phyloP scores from a whole-genome alignment of 331 rosid genomes.

The Quercus phellos region DNA sequence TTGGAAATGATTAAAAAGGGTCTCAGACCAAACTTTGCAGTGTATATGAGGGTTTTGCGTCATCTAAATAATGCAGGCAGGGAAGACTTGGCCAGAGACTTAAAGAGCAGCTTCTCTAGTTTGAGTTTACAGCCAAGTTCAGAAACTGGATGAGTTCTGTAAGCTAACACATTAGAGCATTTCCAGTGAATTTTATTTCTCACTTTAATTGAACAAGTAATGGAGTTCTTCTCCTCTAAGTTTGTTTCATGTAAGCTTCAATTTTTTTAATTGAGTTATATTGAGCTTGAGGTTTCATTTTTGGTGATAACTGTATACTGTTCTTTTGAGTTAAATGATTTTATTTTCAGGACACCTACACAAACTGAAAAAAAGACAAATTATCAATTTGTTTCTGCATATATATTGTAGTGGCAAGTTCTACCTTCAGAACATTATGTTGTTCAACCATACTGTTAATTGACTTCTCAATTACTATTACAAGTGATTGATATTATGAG shows the following conservation, averaged over 20 bases:
- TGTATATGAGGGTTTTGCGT: constrained; percentile 33
- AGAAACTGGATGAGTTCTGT: constrained; percentile 3
- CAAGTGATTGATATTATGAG: too few species aligned
- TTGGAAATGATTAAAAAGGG: constrained; percentile 64
- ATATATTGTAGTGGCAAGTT: too few species aligned
- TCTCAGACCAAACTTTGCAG: constrained; percentile 50
- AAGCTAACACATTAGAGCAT: background rate
- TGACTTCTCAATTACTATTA: too few species aligned
- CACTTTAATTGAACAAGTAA: background rate
- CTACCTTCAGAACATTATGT: too few species aligned
- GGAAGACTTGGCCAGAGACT: constrained; percentile 41
- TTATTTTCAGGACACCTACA: background rate
- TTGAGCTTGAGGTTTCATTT: background rate
- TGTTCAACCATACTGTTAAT: too few species aligned
- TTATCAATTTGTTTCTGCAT: too few species aligned
- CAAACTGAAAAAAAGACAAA: background rate
- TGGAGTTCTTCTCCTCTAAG: background rate
- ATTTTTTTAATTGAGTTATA: background rate
- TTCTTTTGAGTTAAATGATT: background rate
- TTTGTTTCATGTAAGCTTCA: background rate
- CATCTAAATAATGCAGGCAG: constrained; percentile 33
- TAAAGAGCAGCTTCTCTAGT: constrained; percentile 37
- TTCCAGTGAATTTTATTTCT: background rate
- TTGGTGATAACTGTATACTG: background rate
- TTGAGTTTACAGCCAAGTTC: constrained; percentile 17